Percentiles rank a stretch among this genome's conserved stretches.
phyloP scores from a whole-genome alignment of 768 basidiomycete genomes.

The Tylopilus balloui region DNA sequence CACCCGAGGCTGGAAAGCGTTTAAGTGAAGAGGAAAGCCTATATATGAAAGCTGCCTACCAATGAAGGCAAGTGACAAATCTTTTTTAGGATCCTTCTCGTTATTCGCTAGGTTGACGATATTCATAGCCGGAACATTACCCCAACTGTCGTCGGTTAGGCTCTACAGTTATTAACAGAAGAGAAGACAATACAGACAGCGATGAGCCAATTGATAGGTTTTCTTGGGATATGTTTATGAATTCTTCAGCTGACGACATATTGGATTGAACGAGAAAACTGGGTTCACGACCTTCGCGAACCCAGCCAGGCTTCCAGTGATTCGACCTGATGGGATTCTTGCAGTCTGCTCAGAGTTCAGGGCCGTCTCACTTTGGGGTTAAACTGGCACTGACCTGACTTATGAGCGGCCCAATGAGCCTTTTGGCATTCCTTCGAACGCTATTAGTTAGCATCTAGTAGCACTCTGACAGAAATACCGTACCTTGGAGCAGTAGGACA shows the following conservation, averaged over 20 bases:
- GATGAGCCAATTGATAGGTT: conserved; percentile 26
- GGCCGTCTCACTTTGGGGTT: neutral
- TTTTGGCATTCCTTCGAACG: conserved; percentile 37
- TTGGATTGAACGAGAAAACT: conserved; percentile 11
- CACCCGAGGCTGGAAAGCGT: conserved; percentile 41
- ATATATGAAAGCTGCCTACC: conserved; percentile 12
- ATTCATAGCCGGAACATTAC: conserved; percentile 35
- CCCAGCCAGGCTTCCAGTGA: conserved; percentile 22
- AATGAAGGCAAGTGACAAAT: conserved; percentile 25
- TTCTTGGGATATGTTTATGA: conserved; percentile 15
- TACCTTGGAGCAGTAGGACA: conserved; percentile 43
- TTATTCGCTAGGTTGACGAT: conserved; percentile 27
- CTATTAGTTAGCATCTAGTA: neutral
- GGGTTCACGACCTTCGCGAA: conserved; percentile 19
- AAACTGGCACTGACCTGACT: conserved; percentile 25
- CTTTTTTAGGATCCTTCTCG: conserved; percentile 12
- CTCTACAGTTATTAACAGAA: neutral
- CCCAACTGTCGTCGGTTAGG: conserved; percentile 23
- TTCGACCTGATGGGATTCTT: conserved; percentile 19
- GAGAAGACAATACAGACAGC: conserved; percentile 14
- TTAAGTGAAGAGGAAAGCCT: neutral
- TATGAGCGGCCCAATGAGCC: conserved; percentile 39
- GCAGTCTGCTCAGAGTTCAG: conserved; percentile 16
- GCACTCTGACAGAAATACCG: neutral
- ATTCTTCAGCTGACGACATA: conserved; percentile 8